These are phyloP conservation scores for Gossypium gossypioides DNA, from an alignment of 441 rosid species.

Conservation along the genomic window DNA sequence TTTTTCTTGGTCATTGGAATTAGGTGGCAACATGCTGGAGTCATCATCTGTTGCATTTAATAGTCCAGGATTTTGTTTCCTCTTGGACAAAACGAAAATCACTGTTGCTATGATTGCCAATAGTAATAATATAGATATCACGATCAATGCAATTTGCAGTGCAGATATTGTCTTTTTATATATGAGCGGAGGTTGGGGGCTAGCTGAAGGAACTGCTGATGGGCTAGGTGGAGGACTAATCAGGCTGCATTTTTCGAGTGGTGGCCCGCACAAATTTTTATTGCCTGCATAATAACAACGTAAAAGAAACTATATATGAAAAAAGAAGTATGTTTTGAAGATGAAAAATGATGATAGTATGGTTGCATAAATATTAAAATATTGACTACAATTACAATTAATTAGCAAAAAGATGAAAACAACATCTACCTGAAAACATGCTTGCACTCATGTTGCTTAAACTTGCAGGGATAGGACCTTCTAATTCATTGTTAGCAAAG, in stretches of 20 bases:
- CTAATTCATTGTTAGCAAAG: slow-evolving; percentile 63
- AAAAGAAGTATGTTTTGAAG: too few species aligned
- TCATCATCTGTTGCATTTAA: neutral
- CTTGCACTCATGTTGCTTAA: slow-evolving; percentile 42
- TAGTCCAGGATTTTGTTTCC: slow-evolving; percentile 13
- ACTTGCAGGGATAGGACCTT: slow-evolving; percentile 65
- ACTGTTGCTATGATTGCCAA: slow-evolving; percentile 16
- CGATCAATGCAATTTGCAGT: slow-evolving; percentile 17
- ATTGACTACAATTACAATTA: too few species aligned
- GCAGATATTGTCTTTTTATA: slow-evolving; percentile 6
- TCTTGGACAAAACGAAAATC: slow-evolving; percentile 13
- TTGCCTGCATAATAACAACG: slow-evolving; percentile 37
- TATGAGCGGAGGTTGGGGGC: slow-evolving; percentile 7
- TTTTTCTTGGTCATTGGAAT: neutral
- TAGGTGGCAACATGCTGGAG: slow-evolving; percentile 17
- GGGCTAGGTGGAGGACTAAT: neutral
- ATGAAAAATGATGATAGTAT: too few species aligned
- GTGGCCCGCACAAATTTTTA: slow-evolving; percentile 48
- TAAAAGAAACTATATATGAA: neutral
- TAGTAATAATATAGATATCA: slow-evolving; percentile 20
- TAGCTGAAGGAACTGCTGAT: neutral
- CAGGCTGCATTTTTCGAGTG: slow-evolving; percentile 36
- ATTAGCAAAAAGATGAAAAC: neutral
- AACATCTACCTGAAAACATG: slow-evolving; percentile 48
- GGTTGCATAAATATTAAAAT: too few species aligned